phyloP scores from a whole-genome alignment of 306 rosid species.

The Trifolium fragiferum region DNA sequence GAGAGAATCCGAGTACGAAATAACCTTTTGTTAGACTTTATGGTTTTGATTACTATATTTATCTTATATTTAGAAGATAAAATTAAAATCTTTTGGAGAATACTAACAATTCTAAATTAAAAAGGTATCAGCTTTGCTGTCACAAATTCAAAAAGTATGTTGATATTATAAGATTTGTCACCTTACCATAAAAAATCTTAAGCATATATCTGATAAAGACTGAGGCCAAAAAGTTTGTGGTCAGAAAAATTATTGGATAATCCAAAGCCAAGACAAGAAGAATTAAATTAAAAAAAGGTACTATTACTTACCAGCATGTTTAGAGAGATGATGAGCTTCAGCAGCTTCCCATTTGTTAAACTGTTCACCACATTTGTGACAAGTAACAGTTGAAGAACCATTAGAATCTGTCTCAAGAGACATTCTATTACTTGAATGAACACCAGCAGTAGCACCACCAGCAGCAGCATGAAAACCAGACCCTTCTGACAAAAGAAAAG shows the following conservation, averaged over 20 bases:
- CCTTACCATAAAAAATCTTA: conserved; percentile 23
- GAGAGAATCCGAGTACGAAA: too few relatives aligned
- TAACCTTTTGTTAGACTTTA: too few relatives aligned
- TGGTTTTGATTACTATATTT: background rate
- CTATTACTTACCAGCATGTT: conserved; percentile 76
- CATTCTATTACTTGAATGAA: conserved; percentile 60
- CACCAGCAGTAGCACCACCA: conserved; percentile 51
- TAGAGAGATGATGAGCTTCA: conserved; percentile 87
- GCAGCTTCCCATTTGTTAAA: conserved; percentile 91
- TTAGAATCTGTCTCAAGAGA: conserved; percentile 58
- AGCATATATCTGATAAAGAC: conserved; percentile 15
- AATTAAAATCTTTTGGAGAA: conserved; percentile 31
- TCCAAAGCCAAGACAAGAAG: conserved; percentile 1
- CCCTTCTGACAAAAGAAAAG: conserved; percentile 62
- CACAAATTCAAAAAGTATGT: conserved; percentile 36
- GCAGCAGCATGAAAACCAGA: conserved; percentile 43
- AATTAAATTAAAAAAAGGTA: background rate
- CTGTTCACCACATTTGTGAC: conserved; percentile 93
- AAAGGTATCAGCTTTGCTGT: conserved; percentile 32
- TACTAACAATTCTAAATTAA: conserved; percentile 34
- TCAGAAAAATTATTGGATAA: conserved; percentile 40
- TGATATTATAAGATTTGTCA: conserved; percentile 39
- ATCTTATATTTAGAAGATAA: conserved; percentile 35
- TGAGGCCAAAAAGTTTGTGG: conserved; percentile 41
- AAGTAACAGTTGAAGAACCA: conserved; percentile 62